A percentile compares a stretch with the other conserved stretches of the same genome.
Conservation (phyloP, 2,329 filamentous ascomycete species). For the Colletotrichum somersetense region DNA sequence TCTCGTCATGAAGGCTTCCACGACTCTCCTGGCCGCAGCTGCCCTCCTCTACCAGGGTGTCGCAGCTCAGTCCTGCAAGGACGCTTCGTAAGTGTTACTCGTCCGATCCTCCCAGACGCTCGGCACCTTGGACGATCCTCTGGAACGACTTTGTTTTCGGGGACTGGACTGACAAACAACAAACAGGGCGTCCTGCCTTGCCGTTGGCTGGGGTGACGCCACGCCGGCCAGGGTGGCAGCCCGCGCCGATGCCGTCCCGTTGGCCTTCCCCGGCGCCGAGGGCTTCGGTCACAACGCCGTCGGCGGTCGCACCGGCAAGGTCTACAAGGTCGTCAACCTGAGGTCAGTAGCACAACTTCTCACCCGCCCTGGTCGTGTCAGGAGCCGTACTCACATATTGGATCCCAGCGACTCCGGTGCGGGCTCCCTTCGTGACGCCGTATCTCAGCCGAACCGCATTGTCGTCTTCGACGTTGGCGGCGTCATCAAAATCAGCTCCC, state of each 20-base stretch:
- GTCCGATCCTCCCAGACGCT: neutral
- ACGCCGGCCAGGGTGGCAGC: conserved; percentile 21
- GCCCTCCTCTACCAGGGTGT: conserved; percentile 21
- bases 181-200: conserved; percentile 20
- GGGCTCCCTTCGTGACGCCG: conserved; percentile 64
- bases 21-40: conserved; percentile 24
- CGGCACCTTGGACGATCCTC: neutral
- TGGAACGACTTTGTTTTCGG: neutral
- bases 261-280: conserved; percentile 65
- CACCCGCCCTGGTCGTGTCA: neutral
- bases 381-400: neutral
- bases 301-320: conserved; percentile 59
- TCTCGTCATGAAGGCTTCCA: conserved; percentile 33
- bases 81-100: conserved; percentile 20
- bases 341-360: conserved; percentile 45
- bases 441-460: conserved; percentile 61
- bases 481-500: conserved; percentile 60
- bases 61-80: conserved; percentile 30
- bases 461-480: conserved; percentile 64
- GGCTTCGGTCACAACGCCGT: conserved; percentile 61
- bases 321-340: conserved; percentile 63
- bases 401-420: conserved; percentile 56
- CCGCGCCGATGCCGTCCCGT: conserved; percentile 24
- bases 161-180: neutral
- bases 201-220: conserved; percentile 20